Base-by-base conservation (phyloP, 2,329 filamentous ascomycete genomes). In the Mycosphaerelloides madeirae region DNA sequence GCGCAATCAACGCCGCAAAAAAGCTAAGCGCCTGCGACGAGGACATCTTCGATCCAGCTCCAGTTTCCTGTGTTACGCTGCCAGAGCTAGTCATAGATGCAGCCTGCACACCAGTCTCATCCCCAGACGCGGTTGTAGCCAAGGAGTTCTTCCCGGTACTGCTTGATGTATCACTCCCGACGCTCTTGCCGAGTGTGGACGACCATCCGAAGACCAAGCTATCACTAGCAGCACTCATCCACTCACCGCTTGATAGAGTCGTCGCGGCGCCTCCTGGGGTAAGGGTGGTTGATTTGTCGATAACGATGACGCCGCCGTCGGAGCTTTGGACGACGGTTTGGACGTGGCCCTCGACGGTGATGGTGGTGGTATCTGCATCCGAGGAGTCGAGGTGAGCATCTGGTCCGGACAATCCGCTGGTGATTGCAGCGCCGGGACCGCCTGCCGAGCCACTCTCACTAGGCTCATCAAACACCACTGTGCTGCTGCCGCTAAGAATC, bases 141-240 rank as follows among this genome's bases (percentile, higher is more conserved):
- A 22, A 8, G 6, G 16, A 3, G 8, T 15, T n/a, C n/a, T 29
- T 11, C 13, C 29, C 20, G 13, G 16, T 29, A 6, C 9, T 22
- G 13, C 31, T 32, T 32, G 31, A 32, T 13, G 31, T n/a, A 32
- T 6, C 6, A 6, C 6, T 12, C 13, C 13, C 13, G 13, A 9
- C 29, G 12, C 19, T 15, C 5, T 22, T 1, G 13, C 34, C 41
- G 18, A 43, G 14, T 19, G 41, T 43, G 19, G 20, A 37, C 1
- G 14, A 11, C 7, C 18, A 38, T 2, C 18, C 33, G 8, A 43
- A 4, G 14, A 43, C 28, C 3, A 43, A 13, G 25, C 44, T 46
- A 29, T 48, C 19, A 11, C 32, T 46, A 8, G 44, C 46, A 31
- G 48, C 47, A 29, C 52, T 58, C 31, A 57, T 29, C 6, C 49